Evolutionary conservation across 805 yeast genomes (phyloP).

Genomic region (Lipomyces japonicus): DNA sequence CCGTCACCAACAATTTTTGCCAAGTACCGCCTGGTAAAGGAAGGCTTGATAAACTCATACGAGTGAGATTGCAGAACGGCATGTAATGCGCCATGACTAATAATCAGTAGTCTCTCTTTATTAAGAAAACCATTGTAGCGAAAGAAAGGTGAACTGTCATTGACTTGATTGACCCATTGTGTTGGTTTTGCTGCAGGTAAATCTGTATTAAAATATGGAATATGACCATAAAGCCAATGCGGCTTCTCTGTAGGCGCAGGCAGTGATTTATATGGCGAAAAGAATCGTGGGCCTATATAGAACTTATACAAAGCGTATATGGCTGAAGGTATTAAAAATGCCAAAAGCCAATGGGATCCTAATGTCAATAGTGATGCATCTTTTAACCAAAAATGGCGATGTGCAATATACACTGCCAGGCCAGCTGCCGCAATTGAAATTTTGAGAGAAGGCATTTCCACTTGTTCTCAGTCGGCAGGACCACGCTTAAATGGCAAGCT

Average conservation of each 20-base stretch:
- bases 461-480: neutral
- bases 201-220: neutral
- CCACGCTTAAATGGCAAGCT: too few species aligned
- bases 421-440: conserved; percentile 16
- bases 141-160: conserved; percentile 11
- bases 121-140: conserved; percentile 14
- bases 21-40: conserved; percentile 1
- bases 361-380: conserved; percentile 7
- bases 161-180: conserved; percentile 12
- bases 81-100: conserved; percentile 14
- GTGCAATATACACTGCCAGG: conserved; percentile 7
- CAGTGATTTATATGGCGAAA: conserved; percentile 15
- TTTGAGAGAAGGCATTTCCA: conserved; percentile 5
- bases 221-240: conserved; percentile 22
- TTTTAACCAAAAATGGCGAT: neutral
- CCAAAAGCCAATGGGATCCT: conserved; percentile 4
- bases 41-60: conserved; percentile 19
- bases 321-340: neutral
- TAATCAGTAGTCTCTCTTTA: conserved; percentile 5
- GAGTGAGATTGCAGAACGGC: conserved; percentile 16
- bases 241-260: conserved; percentile 8
- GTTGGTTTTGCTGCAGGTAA: conserved; percentile 8
- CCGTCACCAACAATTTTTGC: conserved; percentile 15
- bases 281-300: conserved; percentile 9
- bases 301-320: conserved; percentile 1